Conservation (phyloP, 2,329 filamentous ascomycete species). For the Esteya vermicola region DNA sequence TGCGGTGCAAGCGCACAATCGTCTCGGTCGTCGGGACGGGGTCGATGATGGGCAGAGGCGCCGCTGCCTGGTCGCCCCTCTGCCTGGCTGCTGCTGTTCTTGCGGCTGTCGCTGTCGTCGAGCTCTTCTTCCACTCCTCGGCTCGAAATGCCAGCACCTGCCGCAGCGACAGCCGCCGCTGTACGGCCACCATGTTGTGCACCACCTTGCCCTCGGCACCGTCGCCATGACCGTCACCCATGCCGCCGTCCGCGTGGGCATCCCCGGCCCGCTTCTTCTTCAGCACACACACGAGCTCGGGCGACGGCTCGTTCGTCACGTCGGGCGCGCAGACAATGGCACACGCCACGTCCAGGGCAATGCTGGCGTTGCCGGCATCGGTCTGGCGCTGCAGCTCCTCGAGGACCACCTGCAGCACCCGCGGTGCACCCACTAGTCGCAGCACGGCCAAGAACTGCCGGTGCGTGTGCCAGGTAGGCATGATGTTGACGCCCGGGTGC, state of each 20-base stretch:
- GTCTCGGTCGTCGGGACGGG: slow-evolving; percentile 45
- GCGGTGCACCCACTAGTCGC: slow-evolving; percentile 46
- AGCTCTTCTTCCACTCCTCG: slow-evolving; percentile 44
- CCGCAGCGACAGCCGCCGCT: slow-evolving; percentile 40
- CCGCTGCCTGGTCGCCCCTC: too few relatives aligned
- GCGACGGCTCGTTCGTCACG: slow-evolving; percentile 25
- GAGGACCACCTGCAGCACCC: slow-evolving; percentile 46
- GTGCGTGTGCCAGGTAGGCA: slow-evolving; percentile 57
- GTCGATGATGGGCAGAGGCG: slow-evolving; percentile 24
- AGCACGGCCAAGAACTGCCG: slow-evolving; percentile 50
- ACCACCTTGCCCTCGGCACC: slow-evolving; percentile 7
- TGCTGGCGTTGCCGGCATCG: slow-evolving; percentile 40
- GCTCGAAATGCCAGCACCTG: slow-evolving; percentile 44
- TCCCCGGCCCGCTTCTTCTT: neutral
- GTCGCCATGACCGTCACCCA: neutral
- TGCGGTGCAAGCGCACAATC: slow-evolving; percentile 46
- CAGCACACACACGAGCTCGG: slow-evolving; percentile 11
- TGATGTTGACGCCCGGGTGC: slow-evolving; percentile 35
- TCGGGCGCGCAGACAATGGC: slow-evolving; percentile 57
- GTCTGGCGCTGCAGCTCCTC: slow-evolving; percentile 53
- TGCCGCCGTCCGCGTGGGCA: neutral
- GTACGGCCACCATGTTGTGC: slow-evolving; percentile 22
- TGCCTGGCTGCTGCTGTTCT: too few relatives aligned
- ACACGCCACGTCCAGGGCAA: slow-evolving; percentile 55
- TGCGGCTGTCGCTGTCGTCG: too few relatives aligned